Evolutionary conservation across 768 basidiomycete genomes (phyloP), one percentile per base, ranked within the genome.

Genomic region (Leccinum disarticulatum): DNA sequence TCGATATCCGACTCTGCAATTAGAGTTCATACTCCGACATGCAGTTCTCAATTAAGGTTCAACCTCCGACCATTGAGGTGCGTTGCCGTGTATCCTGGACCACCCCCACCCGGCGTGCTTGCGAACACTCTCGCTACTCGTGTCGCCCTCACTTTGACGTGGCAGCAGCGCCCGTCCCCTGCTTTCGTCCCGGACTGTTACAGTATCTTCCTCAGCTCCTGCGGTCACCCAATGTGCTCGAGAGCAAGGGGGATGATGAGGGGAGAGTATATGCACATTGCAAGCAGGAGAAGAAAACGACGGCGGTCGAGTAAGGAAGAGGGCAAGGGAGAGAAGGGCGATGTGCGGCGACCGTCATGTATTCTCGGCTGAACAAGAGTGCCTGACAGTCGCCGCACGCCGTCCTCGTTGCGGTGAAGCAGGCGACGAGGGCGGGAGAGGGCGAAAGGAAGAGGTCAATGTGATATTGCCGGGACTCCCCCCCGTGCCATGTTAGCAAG

Each of bases 1-100:
- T 56, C 43, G 59, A 51, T 54, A 62, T 50, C 57, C 58, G 65
- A 74, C 68, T 64, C 64, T 53, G 0, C 15, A 5, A 8, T 38
- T 50, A 68, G 62, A 22, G 65, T 74, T 73, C 17, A 33, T 11
- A 2, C 70, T 48, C 70, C 65, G 69, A 64, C 51, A 8, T 48
- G n/a, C n/a, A 43, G 41, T 43, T 43, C 41, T 43, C 3, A 0
- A 43, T 43, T 43, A 43, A 1, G 41, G 41, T 43, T 43, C 41
- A 43, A 19, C n/a, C 10, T n/a, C 17, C 38, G 38, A 36, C 14
- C 33, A 33, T 33, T 31, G 30, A 30, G 30, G 30, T 30, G 31
- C 10, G 10, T 27, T 27, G 4, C 28, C 1, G 28, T 9, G n/a
- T n/a, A n/a, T n/a, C n/a, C n/a, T n/a, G 6, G 36, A 41, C 38